Evolutionary conservation across 306 rosid genomes (phyloP).

Genomic region (Purshia tridentata): DNA sequence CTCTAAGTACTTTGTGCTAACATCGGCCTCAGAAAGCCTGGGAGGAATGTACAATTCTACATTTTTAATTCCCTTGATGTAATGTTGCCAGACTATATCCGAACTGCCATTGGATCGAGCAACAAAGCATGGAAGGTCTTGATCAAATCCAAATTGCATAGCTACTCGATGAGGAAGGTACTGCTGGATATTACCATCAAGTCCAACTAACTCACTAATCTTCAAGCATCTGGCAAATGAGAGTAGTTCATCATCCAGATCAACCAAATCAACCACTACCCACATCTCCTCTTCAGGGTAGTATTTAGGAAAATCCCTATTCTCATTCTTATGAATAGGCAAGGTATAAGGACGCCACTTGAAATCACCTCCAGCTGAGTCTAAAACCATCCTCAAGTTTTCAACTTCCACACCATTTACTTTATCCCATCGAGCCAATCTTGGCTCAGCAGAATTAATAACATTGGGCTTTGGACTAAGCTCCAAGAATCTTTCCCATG

Average conservation of each 20-base stretch:
- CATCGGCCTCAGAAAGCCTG: constrained; percentile 30
- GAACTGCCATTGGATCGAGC: neutral
- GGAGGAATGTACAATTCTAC: constrained; percentile 42
- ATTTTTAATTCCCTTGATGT: constrained; percentile 22
- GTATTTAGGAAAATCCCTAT: constrained; percentile 18
- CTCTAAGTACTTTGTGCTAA: constrained; percentile 12
- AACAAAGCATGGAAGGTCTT: constrained; percentile 42
- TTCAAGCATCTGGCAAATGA: constrained; percentile 8
- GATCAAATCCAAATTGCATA: constrained; percentile 63
- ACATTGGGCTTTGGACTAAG: neutral
- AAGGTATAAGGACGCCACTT: constrained; percentile 22
- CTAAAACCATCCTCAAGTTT: neutral
- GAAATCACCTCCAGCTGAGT: constrained; percentile 18
- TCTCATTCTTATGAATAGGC: neutral
- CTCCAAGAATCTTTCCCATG: constrained; percentile 21
- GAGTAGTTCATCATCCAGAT: constrained; percentile 4
- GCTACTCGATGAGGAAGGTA: constrained; percentile 43
- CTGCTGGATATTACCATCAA: neutral
- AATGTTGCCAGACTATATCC: constrained; percentile 35
- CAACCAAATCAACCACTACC: constrained; percentile 8
- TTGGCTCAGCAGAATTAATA: constrained; percentile 12
- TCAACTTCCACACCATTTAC: neutral
- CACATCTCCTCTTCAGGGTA: constrained; percentile 32
- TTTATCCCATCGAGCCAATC: constrained; percentile 28
- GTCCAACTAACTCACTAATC: constrained; percentile 3